Base-by-base conservation (phyloP, 1,139 yeast species). In the Suhomyces bolitotheri region DNA sequence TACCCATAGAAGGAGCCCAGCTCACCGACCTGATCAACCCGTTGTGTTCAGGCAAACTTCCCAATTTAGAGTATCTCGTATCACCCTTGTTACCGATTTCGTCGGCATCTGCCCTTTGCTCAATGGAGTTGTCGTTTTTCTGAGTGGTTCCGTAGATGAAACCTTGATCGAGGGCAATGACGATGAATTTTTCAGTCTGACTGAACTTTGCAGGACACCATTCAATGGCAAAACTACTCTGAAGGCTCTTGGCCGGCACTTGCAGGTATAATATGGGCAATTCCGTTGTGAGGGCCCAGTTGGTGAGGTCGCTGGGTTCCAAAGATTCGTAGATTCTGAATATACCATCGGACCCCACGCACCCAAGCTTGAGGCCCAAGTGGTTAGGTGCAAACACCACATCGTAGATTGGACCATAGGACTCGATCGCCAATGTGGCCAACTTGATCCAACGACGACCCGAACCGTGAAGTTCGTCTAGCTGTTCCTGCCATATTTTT, bases 1-100 rank as follows among this genome's bases (percentile, higher is more conserved):
- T 71, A 2, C 97, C 98, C 84, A 90, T 87, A 0, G 95, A 81
- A 5, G 97, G 97, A 0, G 97, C 98, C 98, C 98, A 92, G 30
- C 94, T 76, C 7, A 92, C 89, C 24, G 92, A 86, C 47, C 97
- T 70, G 28, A 92, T 88, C 32, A 92, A 71, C 2, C 95, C 96
- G 41, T 78, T 75, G 57, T 90, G 97, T 33, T 88, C 96, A 1
- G 90, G 85, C 27, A 71, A 52, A 44, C 56, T 64, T 42, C 75
- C 65, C 16, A 69, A 45, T 37, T 65, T 67, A 16, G 49, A 45
- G 41, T 64, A 68, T 33, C 54, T 60, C 10, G 52, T 39, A 17
- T 58, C 51, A 7, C 33, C 36, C n/a, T 40, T 47, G 15, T 43
- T 46, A 4, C 46, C 51, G 8, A 36, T 16, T 6, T 32, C 36